Evolutionary conservation across 1,284 basidiomycete species (phyloP).

Genomic region (Puccinia coronata): DNA sequence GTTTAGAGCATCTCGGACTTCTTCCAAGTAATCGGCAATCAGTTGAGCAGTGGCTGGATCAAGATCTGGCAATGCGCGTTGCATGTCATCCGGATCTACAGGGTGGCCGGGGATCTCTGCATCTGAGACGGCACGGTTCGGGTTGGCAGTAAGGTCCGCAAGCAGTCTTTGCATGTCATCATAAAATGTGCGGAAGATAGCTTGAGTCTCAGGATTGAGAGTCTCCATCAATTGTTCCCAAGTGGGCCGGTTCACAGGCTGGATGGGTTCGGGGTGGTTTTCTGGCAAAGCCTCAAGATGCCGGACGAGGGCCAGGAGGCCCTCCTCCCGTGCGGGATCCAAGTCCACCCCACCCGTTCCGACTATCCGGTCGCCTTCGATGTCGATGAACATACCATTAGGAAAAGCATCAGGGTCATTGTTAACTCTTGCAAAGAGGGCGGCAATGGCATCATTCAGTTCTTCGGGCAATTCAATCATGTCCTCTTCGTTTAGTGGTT

Average conservation of each 20-base stretch:
- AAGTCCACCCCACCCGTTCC: no score
- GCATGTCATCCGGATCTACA: no score
- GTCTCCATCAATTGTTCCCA: not conserved
- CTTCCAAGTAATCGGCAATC: no score
- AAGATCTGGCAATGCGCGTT: no score
- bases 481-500: not conserved
- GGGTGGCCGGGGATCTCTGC: no score
- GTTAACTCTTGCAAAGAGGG: not conserved
- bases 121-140: no score
- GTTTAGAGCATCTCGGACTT: no score
- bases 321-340: not conserved
- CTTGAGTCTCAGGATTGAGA: not conserved
- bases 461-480: slow-evolving; percentile 1
- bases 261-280: not conserved
- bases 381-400: not conserved
- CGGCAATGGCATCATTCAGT: not conserved
- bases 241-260: not conserved
- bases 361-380: no score
- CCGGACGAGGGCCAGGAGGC: not conserved
- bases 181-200: not conserved
- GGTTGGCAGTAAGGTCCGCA: not conserved
- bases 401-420: no score
- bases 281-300: not conserved
- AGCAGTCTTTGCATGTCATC: not conserved
- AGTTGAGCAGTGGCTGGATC: no score